phyloP scores from a whole-genome alignment of 1,139 yeast genomes.

The Suhomyces bolitotheri region DNA sequence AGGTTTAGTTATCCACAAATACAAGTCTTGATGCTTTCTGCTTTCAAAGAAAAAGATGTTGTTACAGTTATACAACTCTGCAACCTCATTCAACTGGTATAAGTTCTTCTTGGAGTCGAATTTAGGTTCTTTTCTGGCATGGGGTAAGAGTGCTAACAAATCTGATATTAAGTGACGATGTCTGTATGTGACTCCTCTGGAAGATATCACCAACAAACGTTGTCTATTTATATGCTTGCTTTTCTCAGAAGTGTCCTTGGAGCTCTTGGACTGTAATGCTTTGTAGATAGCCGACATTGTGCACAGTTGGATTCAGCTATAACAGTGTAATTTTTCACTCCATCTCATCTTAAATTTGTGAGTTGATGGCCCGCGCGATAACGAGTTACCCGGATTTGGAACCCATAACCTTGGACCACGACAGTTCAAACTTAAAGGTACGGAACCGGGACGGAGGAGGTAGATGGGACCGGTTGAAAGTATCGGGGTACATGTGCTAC shows the following conservation, averaged over 20 bases:
- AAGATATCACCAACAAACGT: slow-evolving; percentile 81
- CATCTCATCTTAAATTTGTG: slow-evolving; percentile 10
- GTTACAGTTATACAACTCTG: slow-evolving; percentile 96
- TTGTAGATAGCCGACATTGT: slow-evolving; percentile 68
- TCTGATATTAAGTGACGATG: slow-evolving; percentile 94
- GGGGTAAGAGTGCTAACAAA: slow-evolving; percentile 79
- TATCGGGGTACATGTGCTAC: too few relatives aligned
- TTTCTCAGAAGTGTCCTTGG: slow-evolving; percentile 47
- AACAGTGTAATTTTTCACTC: slow-evolving; percentile 12
- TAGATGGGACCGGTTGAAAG: too few relatives aligned
- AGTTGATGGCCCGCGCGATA: slow-evolving; percentile 2
- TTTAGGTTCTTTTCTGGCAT: slow-evolving; percentile 94
- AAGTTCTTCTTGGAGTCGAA: slow-evolving; percentile 90
- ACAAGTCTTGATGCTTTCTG: slow-evolving; percentile 93
- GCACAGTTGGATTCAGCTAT: neutral
- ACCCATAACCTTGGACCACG: neutral
- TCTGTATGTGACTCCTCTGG: slow-evolving; percentile 91
- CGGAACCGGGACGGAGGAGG: too few relatives aligned
- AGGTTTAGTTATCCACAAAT: slow-evolving; percentile 92
- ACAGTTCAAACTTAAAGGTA: too few relatives aligned
- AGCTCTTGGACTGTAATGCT: slow-evolving; percentile 58
- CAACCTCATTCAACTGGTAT: slow-evolving; percentile 88
- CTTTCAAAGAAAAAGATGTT: slow-evolving; percentile 93
- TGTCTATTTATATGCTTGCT: slow-evolving; percentile 69
- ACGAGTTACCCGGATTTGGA: slow-evolving; percentile 10